Conservation (phyloP, 2,329 filamentous ascomycete genomes). For the Teratosphaeria zuluensis region DNA sequence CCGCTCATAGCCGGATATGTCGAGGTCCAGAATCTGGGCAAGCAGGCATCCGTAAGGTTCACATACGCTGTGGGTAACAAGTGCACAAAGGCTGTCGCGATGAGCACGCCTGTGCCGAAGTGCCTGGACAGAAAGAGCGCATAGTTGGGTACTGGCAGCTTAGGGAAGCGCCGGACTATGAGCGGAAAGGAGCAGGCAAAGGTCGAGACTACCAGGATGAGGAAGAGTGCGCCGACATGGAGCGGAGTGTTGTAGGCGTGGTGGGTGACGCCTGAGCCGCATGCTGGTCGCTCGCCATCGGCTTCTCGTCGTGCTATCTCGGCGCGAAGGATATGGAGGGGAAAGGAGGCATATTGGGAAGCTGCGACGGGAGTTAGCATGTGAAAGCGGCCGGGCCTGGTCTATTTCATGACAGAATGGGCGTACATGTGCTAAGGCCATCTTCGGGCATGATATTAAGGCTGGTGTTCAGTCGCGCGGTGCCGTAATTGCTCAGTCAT, state of each 20-base stretch:
- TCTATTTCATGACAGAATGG: too few species aligned
- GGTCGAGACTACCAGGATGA: slow-evolving; percentile 48
- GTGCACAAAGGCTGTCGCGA: slow-evolving; percentile 49
- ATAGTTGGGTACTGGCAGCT: slow-evolving; percentile 48
- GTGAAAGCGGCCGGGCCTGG: not conserved
- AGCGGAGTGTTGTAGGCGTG: slow-evolving; percentile 46
- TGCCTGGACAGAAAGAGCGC: slow-evolving; percentile 52
- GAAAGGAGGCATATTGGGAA: slow-evolving; percentile 17
- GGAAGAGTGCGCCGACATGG: slow-evolving; percentile 49
- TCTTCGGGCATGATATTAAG: not conserved
- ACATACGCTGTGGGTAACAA: slow-evolving; percentile 54
- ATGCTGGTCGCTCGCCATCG: slow-evolving; percentile 36
- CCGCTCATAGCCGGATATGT: slow-evolving; percentile 74
- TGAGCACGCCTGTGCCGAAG: slow-evolving; percentile 48
- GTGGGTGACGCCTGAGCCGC: slow-evolving; percentile 39
- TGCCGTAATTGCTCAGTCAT: not conserved
- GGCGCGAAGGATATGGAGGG: slow-evolving; percentile 36
- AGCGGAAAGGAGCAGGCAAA: slow-evolving; percentile 53
- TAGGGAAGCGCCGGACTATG: slow-evolving; percentile 49
- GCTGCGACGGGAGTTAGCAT: not conserved
- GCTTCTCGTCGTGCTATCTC: slow-evolving; percentile 42
- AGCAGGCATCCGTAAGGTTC: slow-evolving; percentile 52
- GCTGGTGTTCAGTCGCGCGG: not conserved
- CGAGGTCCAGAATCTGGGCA: slow-evolving; percentile 69
- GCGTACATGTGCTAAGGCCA: not conserved